Conservation (phyloP, 1,284 basidiomycete genomes). For the Trichosporon sp. region DNA sequence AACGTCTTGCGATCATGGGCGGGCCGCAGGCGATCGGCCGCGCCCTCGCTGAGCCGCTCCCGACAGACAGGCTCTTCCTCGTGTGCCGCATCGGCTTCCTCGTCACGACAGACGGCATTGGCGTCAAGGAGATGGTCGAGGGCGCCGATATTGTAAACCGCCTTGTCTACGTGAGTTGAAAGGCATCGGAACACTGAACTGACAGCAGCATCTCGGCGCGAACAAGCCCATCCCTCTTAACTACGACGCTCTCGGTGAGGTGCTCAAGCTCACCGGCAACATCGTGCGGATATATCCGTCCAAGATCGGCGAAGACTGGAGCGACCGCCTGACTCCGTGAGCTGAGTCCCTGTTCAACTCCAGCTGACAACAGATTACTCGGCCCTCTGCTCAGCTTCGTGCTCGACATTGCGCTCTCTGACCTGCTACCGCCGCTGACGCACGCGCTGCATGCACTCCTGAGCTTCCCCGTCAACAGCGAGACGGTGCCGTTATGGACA, state of each 20-base stretch:
- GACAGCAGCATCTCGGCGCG: constrained; percentile 33
- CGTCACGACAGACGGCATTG: constrained; percentile 42
- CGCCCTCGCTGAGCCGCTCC: constrained; percentile 36
- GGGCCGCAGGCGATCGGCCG: constrained; percentile 39
- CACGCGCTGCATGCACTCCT: constrained; percentile 49
- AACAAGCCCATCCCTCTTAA: constrained; percentile 31
- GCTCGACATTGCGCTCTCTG: constrained; percentile 36
- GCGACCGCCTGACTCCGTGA: constrained; percentile 42
- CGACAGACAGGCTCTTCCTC: constrained; percentile 46
- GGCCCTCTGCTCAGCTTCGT: constrained; percentile 42
- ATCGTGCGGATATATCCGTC: constrained; percentile 47
- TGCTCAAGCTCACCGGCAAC: constrained; percentile 53
- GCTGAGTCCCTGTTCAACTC: constrained; percentile 18
- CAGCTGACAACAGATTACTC: constrained; percentile 33
- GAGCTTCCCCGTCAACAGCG: constrained; percentile 42
- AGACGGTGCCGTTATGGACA: constrained; percentile 44
- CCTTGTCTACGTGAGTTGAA: constrained; percentile 42
- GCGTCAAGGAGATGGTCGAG: constrained; percentile 47
- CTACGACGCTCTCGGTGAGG: constrained; percentile 46
- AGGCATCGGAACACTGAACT: not conserved
- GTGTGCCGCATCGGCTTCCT: constrained; percentile 51
- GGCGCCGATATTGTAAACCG: constrained; percentile 40
- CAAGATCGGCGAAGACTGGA: constrained; percentile 17
- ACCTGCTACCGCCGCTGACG: constrained; percentile 46
- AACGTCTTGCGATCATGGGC: constrained; percentile 35